Conservation (phyloP, 805 yeast species). For the Candida pseudofarinosa region DNA sequence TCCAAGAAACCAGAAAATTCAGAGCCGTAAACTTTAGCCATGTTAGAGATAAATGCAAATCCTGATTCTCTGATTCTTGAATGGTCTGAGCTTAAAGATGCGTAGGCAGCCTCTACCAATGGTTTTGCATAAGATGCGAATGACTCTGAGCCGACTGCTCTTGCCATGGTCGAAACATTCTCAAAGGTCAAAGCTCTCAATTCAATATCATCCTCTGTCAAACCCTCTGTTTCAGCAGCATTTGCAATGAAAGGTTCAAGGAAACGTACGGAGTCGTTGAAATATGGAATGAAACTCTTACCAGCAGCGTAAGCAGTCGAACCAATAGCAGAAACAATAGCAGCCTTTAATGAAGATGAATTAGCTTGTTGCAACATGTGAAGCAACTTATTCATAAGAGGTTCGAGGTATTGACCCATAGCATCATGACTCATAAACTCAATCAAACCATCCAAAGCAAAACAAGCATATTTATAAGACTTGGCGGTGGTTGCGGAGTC, state of each 20-base stretch:
- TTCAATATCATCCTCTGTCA: constrained; percentile 86
- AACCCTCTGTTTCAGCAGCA: constrained; percentile 64
- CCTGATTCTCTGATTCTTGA: constrained; percentile 92
- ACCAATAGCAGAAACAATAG: constrained; percentile 92
- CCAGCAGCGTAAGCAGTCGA: constrained; percentile 97
- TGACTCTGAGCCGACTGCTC: constrained; percentile 91
- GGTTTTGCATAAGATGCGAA: constrained; percentile 86
- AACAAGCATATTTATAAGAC: constrained; percentile 86
- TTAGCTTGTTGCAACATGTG: constrained; percentile 74
- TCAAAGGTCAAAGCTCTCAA: constrained; percentile 90
- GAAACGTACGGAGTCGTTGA: constrained; percentile 71
- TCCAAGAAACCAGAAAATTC: constrained; percentile 85
- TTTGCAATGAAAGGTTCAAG: constrained; percentile 79
- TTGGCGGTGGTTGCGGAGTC: constrained; percentile 79
- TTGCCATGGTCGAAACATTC: constrained; percentile 89
- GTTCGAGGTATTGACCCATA: constrained; percentile 74
- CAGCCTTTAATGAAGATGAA: constrained; percentile 69
- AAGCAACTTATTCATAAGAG: constrained; percentile 85
- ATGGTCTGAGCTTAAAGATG: constrained; percentile 69
- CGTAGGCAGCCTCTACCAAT: constrained; percentile 81
- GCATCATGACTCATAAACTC: constrained; percentile 90
- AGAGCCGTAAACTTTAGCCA: constrained; percentile 92
- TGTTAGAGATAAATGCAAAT: constrained; percentile 84
- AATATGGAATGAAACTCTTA: constrained; percentile 79
- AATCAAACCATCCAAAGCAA: constrained; percentile 85